These are phyloP conservation scores for Fusarium pseudocircinatum DNA, from an alignment of 2,329 filamentous ascomycete genomes.

Conservation along the genomic window DNA sequence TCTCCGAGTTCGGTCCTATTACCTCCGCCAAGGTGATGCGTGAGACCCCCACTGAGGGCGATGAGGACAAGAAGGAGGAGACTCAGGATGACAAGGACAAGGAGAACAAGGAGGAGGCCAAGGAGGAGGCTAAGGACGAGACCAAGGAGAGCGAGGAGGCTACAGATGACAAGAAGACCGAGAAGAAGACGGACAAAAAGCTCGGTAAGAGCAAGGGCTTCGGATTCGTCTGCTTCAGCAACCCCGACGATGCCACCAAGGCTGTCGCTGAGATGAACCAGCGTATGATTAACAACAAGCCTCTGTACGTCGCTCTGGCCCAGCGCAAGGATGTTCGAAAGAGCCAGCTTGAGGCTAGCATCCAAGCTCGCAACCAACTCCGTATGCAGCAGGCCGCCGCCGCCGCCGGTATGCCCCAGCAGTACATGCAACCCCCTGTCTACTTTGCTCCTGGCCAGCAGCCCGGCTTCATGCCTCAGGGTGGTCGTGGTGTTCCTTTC, in stretches of 20 bases:
- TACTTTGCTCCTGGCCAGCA: slow-evolving; percentile 90
- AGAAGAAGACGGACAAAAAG: slow-evolving; percentile 68
- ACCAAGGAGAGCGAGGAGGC: slow-evolving; percentile 59
- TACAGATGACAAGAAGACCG: slow-evolving; percentile 65
- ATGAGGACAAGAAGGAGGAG: slow-evolving; percentile 65
- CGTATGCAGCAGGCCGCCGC: slow-evolving; percentile 98
- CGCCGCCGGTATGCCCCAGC: slow-evolving; percentile 86
- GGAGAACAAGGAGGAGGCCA: slow-evolving; percentile 55
- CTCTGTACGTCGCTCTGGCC: slow-evolving; percentile 95
- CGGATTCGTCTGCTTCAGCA: slow-evolving; percentile 99
- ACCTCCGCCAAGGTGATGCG: slow-evolving; percentile 99
- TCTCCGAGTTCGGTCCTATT: slow-evolving; percentile 90
- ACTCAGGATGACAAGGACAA: slow-evolving; percentile 59
- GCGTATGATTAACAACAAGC: slow-evolving; percentile 97
- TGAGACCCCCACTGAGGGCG: slow-evolving; percentile 70
- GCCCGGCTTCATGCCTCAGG: slow-evolving; percentile 73
- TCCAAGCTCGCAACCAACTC: slow-evolving; percentile 98
- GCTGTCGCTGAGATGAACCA: slow-evolving; percentile 99
- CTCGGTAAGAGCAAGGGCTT: slow-evolving; percentile 99
- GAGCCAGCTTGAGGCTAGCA: slow-evolving; percentile 98
- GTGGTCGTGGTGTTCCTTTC: slow-evolving; percentile 74
- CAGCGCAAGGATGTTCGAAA: slow-evolving; percentile 99
- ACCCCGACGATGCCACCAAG: slow-evolving; percentile 98
- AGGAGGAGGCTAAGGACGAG: slow-evolving; percentile 61
- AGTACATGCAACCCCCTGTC: slow-evolving; percentile 88